Base-by-base conservation (phyloP, 805 yeast species). In the Candida krabiensis region DNA sequence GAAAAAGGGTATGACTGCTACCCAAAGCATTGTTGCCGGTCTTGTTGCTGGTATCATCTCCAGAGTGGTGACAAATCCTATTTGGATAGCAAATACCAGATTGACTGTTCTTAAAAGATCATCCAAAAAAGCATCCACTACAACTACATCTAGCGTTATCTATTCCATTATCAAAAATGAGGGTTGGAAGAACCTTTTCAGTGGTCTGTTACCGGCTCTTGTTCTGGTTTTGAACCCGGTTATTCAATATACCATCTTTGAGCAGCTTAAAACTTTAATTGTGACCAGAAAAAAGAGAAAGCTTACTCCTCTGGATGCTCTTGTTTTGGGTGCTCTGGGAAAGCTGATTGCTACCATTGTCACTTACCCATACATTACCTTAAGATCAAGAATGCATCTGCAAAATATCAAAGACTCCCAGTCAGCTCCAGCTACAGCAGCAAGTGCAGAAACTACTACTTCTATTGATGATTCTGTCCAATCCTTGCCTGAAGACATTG, bases 81-180 rank as follows among this genome's bases (percentile, higher is more conserved):
- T 87, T 50, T 89, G 97, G 97, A 95, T 89, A 30, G 93, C 95
- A 30, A 89, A 89, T 59, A 89, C 97, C 3, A 75, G 96, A 56
- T 79, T 83, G 76, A 86, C 95, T 51, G 88, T 90, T 13, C 31
- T 35, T 58, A 63, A 39, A 61, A 63, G 45, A 40, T 43, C 55
- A 22, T 25, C 42, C 12, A 35, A 39, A 16, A 34, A 40, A 18
- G n/a, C 24, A 13, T 35, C 68, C 19, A 66, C 66, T 30, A 47
- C 41, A 25, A 58, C 74, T 22, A 79, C 90, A 1, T 48, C 85
- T 28, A 64, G 64, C 34, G 76, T 86, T 6, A 66, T 89, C 32
- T 38, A 72, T 33, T 77, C 83, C 16, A 84, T 90, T 35, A 64
- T 80, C 41, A 71, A 76, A 50, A 74, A 73, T 26, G 96, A 86